Percentiles rank a stretch among this genome's conserved stretches.
Conservation (phyloP, 768 basidiomycete genomes). For the button mushroom (Agaricus bisporus) region DNA sequence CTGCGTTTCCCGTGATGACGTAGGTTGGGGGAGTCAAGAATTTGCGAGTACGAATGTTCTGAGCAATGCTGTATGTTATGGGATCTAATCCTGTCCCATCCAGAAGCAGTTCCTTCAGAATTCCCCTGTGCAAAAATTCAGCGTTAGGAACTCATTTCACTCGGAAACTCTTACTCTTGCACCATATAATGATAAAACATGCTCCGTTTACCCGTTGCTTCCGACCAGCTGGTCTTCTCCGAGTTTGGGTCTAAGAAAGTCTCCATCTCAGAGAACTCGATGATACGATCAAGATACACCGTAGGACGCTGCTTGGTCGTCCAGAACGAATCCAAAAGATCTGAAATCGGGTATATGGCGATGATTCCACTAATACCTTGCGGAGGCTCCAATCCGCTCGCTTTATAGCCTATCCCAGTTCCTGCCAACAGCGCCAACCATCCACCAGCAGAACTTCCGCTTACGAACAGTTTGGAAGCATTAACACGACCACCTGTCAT, state of each 20-base stretch:
- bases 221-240: conserved; percentile 18
- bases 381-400: conserved; percentile 24
- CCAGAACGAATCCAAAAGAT: conserved; percentile 31
- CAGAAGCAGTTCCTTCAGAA: conserved; percentile 24
- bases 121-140: conserved; percentile 16
- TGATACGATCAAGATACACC: conserved; percentile 26
- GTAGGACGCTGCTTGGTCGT: conserved; percentile 27
- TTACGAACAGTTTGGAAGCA: conserved; percentile 23
- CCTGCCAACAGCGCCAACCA: conserved; percentile 30
- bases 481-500: conserved; percentile 25
- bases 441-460: conserved; percentile 34
- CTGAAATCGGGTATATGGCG: conserved; percentile 32
- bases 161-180: conserved; percentile 26
- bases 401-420: conserved; percentile 28
- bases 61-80: conserved; percentile 23
- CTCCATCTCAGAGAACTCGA: conserved; percentile 22
- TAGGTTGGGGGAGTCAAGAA: conserved; percentile 25
- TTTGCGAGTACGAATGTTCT: conserved; percentile 18
- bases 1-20: conserved; percentile 29
- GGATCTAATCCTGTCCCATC: conserved; percentile 26
- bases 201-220: conserved; percentile 19
- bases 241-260: conserved; percentile 24
- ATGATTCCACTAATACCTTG: conserved; percentile 24
- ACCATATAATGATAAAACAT: conserved; percentile 35
- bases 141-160: background rate